Base-by-base conservation (phyloP, 2,329 filamentous ascomycete genomes). In the Hypoxylon sp. region DNA sequence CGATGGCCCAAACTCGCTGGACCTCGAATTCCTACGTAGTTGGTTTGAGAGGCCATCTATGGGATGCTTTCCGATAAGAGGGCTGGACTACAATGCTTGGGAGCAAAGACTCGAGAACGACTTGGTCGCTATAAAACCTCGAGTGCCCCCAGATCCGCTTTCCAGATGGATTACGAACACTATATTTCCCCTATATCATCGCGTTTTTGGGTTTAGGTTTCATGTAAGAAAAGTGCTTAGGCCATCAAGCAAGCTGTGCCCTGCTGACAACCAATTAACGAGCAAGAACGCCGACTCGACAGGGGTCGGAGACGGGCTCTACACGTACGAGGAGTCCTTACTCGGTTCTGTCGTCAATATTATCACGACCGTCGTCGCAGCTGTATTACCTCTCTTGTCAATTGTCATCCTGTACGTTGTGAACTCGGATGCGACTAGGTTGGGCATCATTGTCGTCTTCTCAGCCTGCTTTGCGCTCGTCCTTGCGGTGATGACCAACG, bases 401-500 rank as follows among this genome's bases (percentile, higher is more conserved):
- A 42, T 42, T 20, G 40, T 42, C n/a, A 17, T 42, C n/a, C 6
- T 42, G 7, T 42, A 42, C n/a, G 6, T 42, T 42, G 40, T 42
- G 40, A 17, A 42, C 40, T 42, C 40, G 40, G 40, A 42, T 42
- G 40, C 40, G 40, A 42, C 40, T 7, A 42, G 17, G 40, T n/a
- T 44, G 40, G 40, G 17, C 13, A 44, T 44, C 20, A 44, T 33
- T 44, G 64, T 66, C 6, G 8, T 63, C 2, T 73, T 68, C 53
- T 70, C 70, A 4, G 59, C 58, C 13, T 57, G 33, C 6, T 73
- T 73, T 54, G 66, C 72, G 30, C 46, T 71, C 25, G 62, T 61
- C 7, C 54, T 73, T 22, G 54, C 48, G 6, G 25, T 72, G 7
- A 66, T 71, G 63, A 73, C 72, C 14, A 73, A 55, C 25, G 65